Conservation (phyloP, 345 rosid genomes). For the Sisymbrium altissimum region DNA sequence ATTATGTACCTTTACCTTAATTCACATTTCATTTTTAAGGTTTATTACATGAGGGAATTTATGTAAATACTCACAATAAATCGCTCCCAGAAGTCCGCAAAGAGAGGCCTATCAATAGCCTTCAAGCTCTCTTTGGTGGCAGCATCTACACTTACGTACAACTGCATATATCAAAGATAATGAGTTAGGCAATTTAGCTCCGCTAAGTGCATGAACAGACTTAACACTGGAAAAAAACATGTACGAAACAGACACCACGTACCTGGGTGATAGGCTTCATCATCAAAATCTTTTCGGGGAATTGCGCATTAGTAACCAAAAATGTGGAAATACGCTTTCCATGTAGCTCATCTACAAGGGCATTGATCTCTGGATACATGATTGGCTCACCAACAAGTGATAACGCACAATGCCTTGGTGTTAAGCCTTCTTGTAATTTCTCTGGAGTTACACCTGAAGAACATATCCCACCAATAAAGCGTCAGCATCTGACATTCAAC, state of each 20-base stretch:
- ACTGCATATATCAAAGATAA: conserved; percentile 47
- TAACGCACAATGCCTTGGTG: conserved; percentile 91
- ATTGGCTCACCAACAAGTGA: conserved; percentile 99
- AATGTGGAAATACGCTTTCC: conserved; percentile 78
- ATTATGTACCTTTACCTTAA: neutral
- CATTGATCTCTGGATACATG: conserved; percentile 92
- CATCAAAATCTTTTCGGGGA: conserved; percentile 80
- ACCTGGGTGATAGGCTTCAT: conserved; percentile 93
- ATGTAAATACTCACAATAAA: conserved; percentile 58
- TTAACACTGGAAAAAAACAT: neutral
- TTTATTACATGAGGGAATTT: neutral
- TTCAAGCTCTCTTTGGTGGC: conserved; percentile 96
- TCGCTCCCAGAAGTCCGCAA: conserved; percentile 98
- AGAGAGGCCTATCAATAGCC: conserved; percentile 94
- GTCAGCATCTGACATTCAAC: conserved; percentile 5
- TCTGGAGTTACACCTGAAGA: conserved; percentile 80
- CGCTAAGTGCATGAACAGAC: neutral
- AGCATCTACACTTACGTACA: conserved; percentile 97
- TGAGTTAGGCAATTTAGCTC: neutral
- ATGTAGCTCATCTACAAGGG: conserved; percentile 90
- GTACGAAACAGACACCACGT: conserved; percentile 16
- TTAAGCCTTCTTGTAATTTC: conserved; percentile 74
- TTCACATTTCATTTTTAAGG: neutral
- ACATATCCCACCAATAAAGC: neutral
- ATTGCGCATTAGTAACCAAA: conserved; percentile 97